Evolutionary conservation across 768 basidiomycete species (phyloP), one percentile per base, ranked within the genome.

Genomic region (Trametes cubensis): DNA sequence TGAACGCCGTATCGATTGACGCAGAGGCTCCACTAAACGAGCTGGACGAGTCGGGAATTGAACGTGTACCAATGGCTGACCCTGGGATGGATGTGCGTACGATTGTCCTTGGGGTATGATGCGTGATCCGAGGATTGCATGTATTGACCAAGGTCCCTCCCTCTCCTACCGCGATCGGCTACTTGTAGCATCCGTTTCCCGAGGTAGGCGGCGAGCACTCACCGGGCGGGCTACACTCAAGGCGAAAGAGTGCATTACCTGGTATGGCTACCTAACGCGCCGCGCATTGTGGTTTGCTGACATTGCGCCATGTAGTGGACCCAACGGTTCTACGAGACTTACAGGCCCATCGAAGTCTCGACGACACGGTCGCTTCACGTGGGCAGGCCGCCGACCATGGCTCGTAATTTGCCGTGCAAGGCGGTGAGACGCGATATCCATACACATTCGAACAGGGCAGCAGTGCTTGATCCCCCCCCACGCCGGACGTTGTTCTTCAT

Each of bases 11-110:
- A 45, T 87, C 91, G 8, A 87, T 94, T 57, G 93, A 94, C 58
- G 86, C 77, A 6, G 83, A 83, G 61, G 70, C 79, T 13, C 79
- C 85, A 13, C 83, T 72, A 34, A 64, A 84, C 64, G 87, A 90
- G 69, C 71, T 92, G 66, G 90, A 92, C 66, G 90, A 92, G 70
- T 84, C 82, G 62, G 92, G 91, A 41, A 83, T 95, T 56, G 94
- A 95, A 73, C 79, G 91, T 63, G 92, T 95, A 26, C 94, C 94
- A 34, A 90, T 92, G 83, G 94, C 94, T 47, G 94, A 95, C 77
- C 93, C 94, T 61, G 94, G 90, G 45, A 74, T 92, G 69, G 89
- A 91, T 75, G 90, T 90, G 77, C 80, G 90, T 84, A 67, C 63
- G 68, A 65, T 66, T 66, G 62, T 58, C 30, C 67, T 56, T 60